Evolutionary conservation across 495 filamentous ascomycete species (phyloP).

Genomic region (Lepidopterella palustris): DNA sequence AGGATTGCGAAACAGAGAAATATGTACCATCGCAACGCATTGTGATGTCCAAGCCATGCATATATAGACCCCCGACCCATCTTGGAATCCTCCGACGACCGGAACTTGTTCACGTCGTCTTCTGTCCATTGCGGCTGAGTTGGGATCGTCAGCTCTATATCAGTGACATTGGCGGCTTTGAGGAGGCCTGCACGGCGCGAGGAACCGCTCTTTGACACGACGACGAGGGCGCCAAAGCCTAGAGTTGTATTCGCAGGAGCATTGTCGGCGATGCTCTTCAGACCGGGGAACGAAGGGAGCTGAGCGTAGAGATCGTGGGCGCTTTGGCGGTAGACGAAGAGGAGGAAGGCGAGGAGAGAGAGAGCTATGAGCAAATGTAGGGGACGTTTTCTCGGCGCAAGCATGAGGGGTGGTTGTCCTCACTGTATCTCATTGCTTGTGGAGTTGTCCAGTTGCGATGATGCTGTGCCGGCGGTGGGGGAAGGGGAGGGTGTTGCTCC

Average conservation of each 20-base stretch:
- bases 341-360: constrained; percentile 7
- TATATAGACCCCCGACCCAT: constrained; percentile 28
- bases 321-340: constrained; percentile 21
- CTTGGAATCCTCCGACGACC: constrained; percentile 19
- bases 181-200: constrained; percentile 28
- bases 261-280: constrained; percentile 1
- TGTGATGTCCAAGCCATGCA: constrained; percentile 36
- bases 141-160: constrained; percentile 35
- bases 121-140: constrained; percentile 35
- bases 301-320: constrained; percentile 15
- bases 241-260: constrained; percentile 20
- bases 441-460: too few species aligned
- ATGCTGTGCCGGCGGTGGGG: too few species aligned
- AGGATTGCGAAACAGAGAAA: background rate
- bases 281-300: background rate
- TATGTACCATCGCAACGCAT: constrained; percentile 31
- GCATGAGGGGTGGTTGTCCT: constrained; percentile 7
- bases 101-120: constrained; percentile 24
- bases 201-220: constrained; percentile 29
- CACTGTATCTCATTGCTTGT: background rate
- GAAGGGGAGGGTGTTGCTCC: too few species aligned
- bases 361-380: constrained; percentile 10
- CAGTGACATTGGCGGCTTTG: constrained; percentile 35
- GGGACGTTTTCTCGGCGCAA: constrained; percentile 17
- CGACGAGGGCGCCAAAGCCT: constrained; percentile 34